Evolutionary conservation across 441 rosid species (phyloP), one percentile per base, ranked within the genome.

Genomic region (Geranium incanum): DNA sequence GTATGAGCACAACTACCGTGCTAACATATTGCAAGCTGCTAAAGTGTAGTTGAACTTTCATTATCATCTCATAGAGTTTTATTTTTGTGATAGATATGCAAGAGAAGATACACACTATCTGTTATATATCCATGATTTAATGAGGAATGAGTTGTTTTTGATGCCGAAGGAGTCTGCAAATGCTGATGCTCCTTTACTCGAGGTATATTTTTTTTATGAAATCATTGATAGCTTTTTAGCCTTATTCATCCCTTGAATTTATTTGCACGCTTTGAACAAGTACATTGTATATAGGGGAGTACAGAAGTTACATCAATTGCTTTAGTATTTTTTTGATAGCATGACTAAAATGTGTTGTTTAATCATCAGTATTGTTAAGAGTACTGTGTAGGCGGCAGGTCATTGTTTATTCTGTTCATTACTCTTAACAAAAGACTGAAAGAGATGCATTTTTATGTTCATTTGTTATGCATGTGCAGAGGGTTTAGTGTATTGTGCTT

Each of bases 61-160:
- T 19, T 13, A 9, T 74, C 41, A 45, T 66, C 75, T 72, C 57
- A 74, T 37, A 73, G 48, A 28, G 50, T 62, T 70, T 70, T 45
- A 68, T 77, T 23, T 23, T 23, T 0, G 33, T 23, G 33, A 23
- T 23, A 23, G 33, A 23, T 23, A 23, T 23, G 33, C 90, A 62
- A 86, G 97, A 82, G 97, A 92, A 81, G 98, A 91, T 81, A 94
- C 98, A 21, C 97, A 94, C 84, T 94, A 87, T 80, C 84, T 92
- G 74, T 78, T 94, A 82, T 82, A 87, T 78, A 88, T 92, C 36
- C 88, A 81, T 80, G 97, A 94, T 75, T 6, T 81, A 71, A 92
- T 94, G 97, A 87, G 82, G 71, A 70, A 59, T 69, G 70, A 77
- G 70, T 78, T 90, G 81, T 71, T 74, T 43, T 76, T 81, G 45